These are phyloP conservation scores for Pyricularia sp. DNA, from an alignment of 2,329 filamentous ascomycete genomes.

Conservation along the genomic window DNA sequence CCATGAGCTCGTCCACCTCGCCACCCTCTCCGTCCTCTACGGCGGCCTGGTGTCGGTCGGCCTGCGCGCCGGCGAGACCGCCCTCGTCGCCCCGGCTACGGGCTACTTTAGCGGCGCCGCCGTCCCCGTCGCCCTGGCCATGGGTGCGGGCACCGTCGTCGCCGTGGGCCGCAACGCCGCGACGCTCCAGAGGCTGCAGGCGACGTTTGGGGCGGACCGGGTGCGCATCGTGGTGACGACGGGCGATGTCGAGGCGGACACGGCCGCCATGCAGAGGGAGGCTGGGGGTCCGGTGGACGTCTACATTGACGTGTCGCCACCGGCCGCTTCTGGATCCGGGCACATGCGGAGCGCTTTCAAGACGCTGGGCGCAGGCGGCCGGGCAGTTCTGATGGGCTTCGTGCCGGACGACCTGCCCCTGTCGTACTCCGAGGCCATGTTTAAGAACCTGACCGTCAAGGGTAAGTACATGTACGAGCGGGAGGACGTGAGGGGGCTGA, in stretches of 20 bases:
- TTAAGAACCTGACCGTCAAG: constrained; percentile 20
- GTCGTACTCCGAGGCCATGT: constrained; percentile 16
- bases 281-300: constrained; percentile 23
- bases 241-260: constrained; percentile 25
- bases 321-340: constrained; percentile 21
- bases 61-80: constrained; percentile 29
- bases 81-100: constrained; percentile 33
- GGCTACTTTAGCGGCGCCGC: constrained; percentile 31
- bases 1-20: constrained; percentile 18
- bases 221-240: constrained; percentile 28
- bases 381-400: constrained; percentile 20
- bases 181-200: constrained; percentile 20
- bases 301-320: constrained; percentile 32
- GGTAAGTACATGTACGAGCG: constrained; percentile 33
- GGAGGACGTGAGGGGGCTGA: constrained; percentile 21
- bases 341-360: constrained; percentile 25
- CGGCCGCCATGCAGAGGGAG: constrained; percentile 10
- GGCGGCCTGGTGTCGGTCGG: constrained; percentile 32
- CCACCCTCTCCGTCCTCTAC: constrained; percentile 24
- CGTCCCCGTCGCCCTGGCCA: constrained; percentile 29
- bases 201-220: constrained; percentile 11
- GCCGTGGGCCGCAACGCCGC: constrained; percentile 32
- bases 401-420: constrained; percentile 15
- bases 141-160: constrained; percentile 33
- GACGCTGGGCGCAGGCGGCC: constrained; percentile 20